A percentile compares a stretch with the other conserved stretches of the same genome.
phyloP scores from a whole-genome alignment of 1,284 basidiomycete genomes.

The Ustilago xerochloae region DNA sequence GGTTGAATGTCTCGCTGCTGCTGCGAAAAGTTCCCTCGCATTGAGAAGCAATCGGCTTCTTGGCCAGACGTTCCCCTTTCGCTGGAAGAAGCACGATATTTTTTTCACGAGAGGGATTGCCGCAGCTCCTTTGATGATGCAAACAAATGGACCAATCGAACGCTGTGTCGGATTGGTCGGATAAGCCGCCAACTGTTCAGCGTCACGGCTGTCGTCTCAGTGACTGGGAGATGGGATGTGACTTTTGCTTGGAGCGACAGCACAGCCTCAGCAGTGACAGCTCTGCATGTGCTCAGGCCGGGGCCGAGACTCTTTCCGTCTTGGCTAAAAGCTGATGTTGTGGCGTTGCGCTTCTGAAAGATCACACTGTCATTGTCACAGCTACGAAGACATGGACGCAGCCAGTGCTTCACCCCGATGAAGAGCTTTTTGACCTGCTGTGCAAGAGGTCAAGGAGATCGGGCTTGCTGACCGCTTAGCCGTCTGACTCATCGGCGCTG shows the following conservation, averaged over 20 bases:
- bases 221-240: no score
- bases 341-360: no score
- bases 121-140: not conserved
- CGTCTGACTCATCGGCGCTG: not conserved
- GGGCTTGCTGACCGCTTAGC: slow-evolving; percentile 6
- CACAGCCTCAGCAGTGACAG: not conserved
- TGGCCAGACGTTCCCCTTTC: no score
- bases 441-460: not conserved
- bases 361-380: no score
- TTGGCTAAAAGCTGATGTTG: not conserved
- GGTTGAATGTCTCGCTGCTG: not conserved
- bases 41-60: no score
- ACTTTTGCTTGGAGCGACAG: not conserved
- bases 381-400: not conserved
- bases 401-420: not conserved
- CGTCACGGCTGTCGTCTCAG: no score
- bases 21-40: not conserved
- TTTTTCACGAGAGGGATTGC: not conserved
- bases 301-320: not conserved
- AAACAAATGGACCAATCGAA: not conserved
- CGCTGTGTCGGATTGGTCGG: not conserved
- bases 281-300: no score
- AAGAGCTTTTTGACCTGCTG: not conserved
- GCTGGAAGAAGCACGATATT: no score
- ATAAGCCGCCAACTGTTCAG: not conserved